phyloP scores from a whole-genome alignment of 192 early-diverging fungal species.

The Gonapodya sp. region DNA sequence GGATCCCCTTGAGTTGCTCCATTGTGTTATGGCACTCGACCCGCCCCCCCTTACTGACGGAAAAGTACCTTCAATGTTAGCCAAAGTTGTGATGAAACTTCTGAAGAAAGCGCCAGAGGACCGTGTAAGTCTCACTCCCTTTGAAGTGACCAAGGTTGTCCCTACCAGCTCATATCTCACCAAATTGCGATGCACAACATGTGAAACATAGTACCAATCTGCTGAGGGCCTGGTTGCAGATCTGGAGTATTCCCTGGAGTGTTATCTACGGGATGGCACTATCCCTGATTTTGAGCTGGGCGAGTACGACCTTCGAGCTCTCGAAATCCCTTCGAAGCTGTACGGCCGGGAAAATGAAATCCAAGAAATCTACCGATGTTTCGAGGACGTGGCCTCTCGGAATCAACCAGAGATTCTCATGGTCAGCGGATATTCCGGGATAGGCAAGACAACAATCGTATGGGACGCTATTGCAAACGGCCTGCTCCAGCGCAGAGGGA shows the following conservation, averaged over 20 bases:
- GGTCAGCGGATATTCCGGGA: constrained; percentile 1
- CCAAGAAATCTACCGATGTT: not conserved
- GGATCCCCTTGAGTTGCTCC: constrained; percentile 3
- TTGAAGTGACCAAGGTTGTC: no score
- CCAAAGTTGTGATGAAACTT: not conserved
- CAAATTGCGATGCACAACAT: not conserved
- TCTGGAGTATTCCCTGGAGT: not conserved
- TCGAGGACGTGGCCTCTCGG: not conserved
- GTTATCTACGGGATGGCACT: not conserved
- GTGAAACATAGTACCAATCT: constrained; percentile 4
- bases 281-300: constrained; percentile 5
- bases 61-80: not conserved
- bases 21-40: not conserved
- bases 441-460: constrained; percentile 6
- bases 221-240: constrained; percentile 8
- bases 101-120: constrained; percentile 7
- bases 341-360: constrained; percentile 7
- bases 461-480: constrained; percentile 3
- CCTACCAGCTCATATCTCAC: no score
- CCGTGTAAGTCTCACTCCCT: not conserved
- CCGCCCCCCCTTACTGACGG: not conserved
- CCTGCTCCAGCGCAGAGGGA: not conserved
- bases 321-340: constrained; percentile 6
- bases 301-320: constrained; percentile 4
- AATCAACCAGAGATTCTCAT: not conserved